Base-by-base conservation (phyloP, 768 basidiomycete genomes). In the Psilocybe azurescens region DNA sequence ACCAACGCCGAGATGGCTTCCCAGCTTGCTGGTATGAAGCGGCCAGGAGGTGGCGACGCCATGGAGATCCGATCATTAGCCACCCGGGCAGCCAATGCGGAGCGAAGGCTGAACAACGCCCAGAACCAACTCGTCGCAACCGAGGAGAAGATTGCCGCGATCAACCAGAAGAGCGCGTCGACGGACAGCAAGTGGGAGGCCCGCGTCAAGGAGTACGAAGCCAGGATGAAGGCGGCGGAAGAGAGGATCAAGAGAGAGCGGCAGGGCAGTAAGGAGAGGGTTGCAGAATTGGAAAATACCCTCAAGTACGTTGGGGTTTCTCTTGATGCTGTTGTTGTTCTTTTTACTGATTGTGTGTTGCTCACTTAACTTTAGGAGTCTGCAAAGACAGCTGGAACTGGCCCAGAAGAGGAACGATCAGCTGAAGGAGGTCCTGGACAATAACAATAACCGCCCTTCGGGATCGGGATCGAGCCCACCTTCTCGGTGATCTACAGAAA, bases 151-250 rank as follows among this genome's bases (percentile, higher is more conserved):
- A 83, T 96, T 53, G 86, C 89, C 1, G 74, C 79, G 44, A 83
- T 92, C 75, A 90, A 89, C 65, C 82, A 88, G 76, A 91, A 89
- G 79, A 91, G 83, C 39, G 78, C 81, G 0, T 79, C 78, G 0
- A 90, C 92, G 0, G 95, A 97, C 67, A 79, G 78, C 56, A 97
- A 96, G 74, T 99, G 96, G 95, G 95, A 96, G 69, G 93, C 90
- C 0, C 82, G 96, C n/a, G 93, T 99, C 49, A 90, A 89, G 74
- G 96, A 99, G 75, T 95, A 96, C 69, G 94, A 97, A 76, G 72
- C 85, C 13, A 78, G 92, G 16, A 71, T 95, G 64, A 89, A 88
- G 73, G 87, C 88, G 0, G 93, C 93, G 0, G 94, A 95, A 69
- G 96, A 99, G 80, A 89, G 88, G 72, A 88, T 94, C 65, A 98